phyloP scores from a whole-genome alignment of 257 asterid genomes.

The Solanum megistacrolobum region DNA sequence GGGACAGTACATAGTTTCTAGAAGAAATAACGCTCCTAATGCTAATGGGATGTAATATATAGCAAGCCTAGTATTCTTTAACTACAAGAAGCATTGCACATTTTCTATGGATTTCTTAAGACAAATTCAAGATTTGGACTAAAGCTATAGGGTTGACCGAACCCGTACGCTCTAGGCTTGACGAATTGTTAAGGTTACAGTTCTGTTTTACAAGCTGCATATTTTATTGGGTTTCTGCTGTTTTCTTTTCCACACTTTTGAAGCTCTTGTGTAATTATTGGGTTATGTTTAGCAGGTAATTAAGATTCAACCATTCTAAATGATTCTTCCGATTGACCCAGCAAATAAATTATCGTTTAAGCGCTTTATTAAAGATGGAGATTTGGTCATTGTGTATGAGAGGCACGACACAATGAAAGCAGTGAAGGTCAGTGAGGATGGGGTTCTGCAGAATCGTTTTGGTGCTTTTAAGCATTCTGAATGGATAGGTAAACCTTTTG shows the following conservation, averaged over 20 bases:
- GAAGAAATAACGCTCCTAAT: neutral
- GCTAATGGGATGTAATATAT: neutral
- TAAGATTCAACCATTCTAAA: neutral
- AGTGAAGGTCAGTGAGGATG: slow-evolving; percentile 46
- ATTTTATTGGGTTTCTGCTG: neutral
- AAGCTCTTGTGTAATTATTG: neutral
- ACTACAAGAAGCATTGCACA: neutral
- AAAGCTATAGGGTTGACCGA: neutral
- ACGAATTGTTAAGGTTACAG: neutral
- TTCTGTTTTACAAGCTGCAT: neutral
- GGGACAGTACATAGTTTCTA: neutral
- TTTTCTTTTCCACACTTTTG: neutral
- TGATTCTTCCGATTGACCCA: slow-evolving; percentile 40
- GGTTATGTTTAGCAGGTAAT: neutral
- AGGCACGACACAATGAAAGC: slow-evolving; percentile 77
- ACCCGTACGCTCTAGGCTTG: neutral
- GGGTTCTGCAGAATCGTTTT: slow-evolving; percentile 72
- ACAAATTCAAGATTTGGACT: neutral
- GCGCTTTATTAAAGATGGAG: slow-evolving; percentile 55
- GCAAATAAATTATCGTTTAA: slow-evolving; percentile 43
- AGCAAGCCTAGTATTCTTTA: neutral
- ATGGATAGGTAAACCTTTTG: slow-evolving; percentile 89
- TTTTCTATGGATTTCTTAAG: neutral
- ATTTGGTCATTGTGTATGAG: slow-evolving; percentile 77
- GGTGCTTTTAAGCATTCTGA: slow-evolving; percentile 82